Evolutionary conservation across 2,329 filamentous ascomycete species (phyloP), one percentile per base, ranked within the genome.

Genomic region (Capronia americana): DNA sequence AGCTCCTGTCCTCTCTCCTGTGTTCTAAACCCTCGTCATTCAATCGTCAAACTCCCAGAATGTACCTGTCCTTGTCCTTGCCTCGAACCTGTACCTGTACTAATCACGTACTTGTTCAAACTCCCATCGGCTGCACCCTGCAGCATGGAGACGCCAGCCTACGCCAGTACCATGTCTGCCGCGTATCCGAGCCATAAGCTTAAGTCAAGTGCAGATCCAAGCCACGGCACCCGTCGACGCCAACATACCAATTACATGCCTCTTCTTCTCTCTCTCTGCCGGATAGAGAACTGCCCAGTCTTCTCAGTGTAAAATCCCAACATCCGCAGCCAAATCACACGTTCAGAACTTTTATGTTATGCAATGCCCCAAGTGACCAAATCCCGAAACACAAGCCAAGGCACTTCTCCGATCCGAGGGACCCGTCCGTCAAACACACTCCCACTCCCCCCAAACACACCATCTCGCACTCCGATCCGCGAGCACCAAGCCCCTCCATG

Each of bases 381-480:
- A 51, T 5, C 23, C 6, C 20, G 23, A 26, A 17, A 53, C 5
- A 17, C 38, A n/a, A n/a, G 38, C 14, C 38, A 44, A 7, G 6
- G 10, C 20, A 12, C 48, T 53, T 26, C 46, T 26, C 44, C 53
- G 17, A 61, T 23, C 28, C 38, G 17, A 5, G 38, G 48, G n/a
- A 28, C 10, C 10, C 12, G 32, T 34, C 32, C 4, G 72, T 81
- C 73, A 86, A 67, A 82, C 78, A 77, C 85, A 86, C 72, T 87
- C 85, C 87, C 87, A 90, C 75, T 90, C 87, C 48, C 84, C 87
- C 77, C 88, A 89, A n/a, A 90, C 87, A 74, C 87, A 89, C 87
- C 87, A 90, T 62, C 87, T 82, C 12, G 87, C 87, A 72, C 84
- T 87, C 32, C 87, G 81, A 79, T 90, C 87, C 10, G 87, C 87